Conservation (phyloP, 2,329 filamentous ascomycete genomes). For the Hypoxylon sp. region DNA sequence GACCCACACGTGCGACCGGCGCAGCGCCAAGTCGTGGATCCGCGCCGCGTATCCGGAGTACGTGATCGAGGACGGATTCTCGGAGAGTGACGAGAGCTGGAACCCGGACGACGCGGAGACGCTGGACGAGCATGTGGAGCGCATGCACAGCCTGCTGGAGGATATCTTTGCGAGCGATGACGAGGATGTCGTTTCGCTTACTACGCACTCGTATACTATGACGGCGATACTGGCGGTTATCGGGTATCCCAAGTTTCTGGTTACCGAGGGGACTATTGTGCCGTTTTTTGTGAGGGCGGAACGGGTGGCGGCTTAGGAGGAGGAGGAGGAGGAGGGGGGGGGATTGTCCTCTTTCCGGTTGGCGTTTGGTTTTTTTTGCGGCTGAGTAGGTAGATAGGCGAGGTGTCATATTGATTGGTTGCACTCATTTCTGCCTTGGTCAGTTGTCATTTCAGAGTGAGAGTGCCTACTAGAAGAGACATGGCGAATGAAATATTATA, state of each 20-base stretch:
- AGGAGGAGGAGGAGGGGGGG: too few relatives aligned
- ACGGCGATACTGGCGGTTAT: slow-evolving; percentile 18
- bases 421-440: too few relatives aligned
- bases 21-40: slow-evolving; percentile 33
- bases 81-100: slow-evolving; percentile 28
- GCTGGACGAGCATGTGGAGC: slow-evolving; percentile 13
- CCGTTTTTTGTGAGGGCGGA: slow-evolving; percentile 32
- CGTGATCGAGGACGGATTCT: slow-evolving; percentile 25
- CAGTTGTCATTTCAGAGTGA: too few relatives aligned
- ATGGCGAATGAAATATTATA: too few relatives aligned
- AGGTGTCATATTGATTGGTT: too few relatives aligned
- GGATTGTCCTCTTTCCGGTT: too few relatives aligned
- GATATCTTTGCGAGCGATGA: slow-evolving; percentile 32
- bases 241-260: slow-evolving; percentile 14
- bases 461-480: too few relatives aligned
- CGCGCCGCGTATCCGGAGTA: slow-evolving; percentile 23
- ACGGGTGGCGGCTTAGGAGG: too few relatives aligned
- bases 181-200: slow-evolving; percentile 28
- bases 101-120: slow-evolving; percentile 13
- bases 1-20: slow-evolving; percentile 33
- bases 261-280: slow-evolving; percentile 32
- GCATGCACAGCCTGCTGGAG: slow-evolving; percentile 30
- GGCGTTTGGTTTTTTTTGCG: too few relatives aligned
- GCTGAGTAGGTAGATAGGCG: too few relatives aligned
- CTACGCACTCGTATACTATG: slow-evolving; percentile 35